Evolutionary conservation across 306 rosid genomes (phyloP).

Genomic region (Luffa acutangula): DNA sequence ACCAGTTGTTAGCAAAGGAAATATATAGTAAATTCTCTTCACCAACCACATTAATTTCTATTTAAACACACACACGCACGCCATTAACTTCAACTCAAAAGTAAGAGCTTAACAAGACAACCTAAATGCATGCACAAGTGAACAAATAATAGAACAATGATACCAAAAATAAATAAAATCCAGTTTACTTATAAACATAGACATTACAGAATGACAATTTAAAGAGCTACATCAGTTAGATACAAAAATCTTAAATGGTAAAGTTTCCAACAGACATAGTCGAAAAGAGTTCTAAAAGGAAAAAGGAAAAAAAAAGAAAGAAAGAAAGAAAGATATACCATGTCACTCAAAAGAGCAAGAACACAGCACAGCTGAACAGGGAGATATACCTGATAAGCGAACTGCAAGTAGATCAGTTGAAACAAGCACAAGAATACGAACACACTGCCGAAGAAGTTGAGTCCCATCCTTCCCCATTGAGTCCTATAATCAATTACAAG

Average conservation of each 20-base stretch:
- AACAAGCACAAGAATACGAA: conserved; percentile 93
- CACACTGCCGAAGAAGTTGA: conserved; percentile 95
- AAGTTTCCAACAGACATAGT: neutral
- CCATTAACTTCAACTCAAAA: neutral
- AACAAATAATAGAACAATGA: neutral
- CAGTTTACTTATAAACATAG: neutral
- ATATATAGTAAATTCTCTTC: conserved; percentile 3
- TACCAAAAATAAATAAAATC: neutral
- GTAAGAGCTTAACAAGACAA: neutral
- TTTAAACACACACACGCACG: neutral
- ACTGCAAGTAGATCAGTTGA: conserved; percentile 87
- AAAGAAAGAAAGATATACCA: neutral
- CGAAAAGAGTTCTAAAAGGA: neutral
- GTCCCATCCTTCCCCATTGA: conserved; percentile 99
- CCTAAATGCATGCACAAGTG: neutral
- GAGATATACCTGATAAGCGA: conserved; percentile 70
- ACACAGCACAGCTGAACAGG: conserved; percentile 5
- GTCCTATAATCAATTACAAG: conserved; percentile 36
- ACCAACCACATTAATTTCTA: neutral
- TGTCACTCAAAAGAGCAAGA: neutral
- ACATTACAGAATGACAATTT: neutral
- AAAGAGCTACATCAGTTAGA: neutral
- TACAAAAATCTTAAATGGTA: neutral
- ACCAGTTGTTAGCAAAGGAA: conserved; percentile 22
- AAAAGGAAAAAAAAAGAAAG: neutral